Conservation (phyloP, 1,284 basidiomycete genomes). For the Sphagnurus paluster region DNA sequence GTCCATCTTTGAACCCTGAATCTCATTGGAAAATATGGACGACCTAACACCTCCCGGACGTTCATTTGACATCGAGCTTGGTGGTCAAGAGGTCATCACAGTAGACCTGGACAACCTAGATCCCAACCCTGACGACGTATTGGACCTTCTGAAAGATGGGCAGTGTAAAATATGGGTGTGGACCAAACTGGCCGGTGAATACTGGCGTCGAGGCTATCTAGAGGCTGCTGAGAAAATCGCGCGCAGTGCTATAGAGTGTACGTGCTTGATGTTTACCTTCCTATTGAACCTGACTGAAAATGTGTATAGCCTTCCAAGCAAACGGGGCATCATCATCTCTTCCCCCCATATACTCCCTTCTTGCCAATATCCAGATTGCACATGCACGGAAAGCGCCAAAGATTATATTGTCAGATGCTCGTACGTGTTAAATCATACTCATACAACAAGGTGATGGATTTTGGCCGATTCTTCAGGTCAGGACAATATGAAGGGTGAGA, state of each 20-base stretch:
- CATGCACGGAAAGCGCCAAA: slow-evolving; percentile 83
- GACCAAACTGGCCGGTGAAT: slow-evolving; percentile 77
- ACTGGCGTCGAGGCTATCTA: slow-evolving; percentile 69
- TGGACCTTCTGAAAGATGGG: slow-evolving; percentile 69
- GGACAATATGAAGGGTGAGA: slow-evolving; percentile 62
- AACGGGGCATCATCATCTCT: slow-evolving; percentile 47
- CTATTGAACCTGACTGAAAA: slow-evolving; percentile 8
- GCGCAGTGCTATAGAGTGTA: slow-evolving; percentile 62
- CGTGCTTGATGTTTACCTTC: slow-evolving; percentile 27
- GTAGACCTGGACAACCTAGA: slow-evolving; percentile 80
- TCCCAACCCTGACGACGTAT: slow-evolving; percentile 68
- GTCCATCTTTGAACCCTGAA: not conserved
- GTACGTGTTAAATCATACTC: slow-evolving; percentile 47
- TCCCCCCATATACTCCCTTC: slow-evolving; percentile 72
- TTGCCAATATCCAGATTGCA: slow-evolving; percentile 82
- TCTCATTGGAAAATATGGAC: slow-evolving; percentile 29
- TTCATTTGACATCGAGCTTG: slow-evolving; percentile 69
- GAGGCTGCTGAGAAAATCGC: slow-evolving; percentile 72
- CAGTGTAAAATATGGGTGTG: slow-evolving; percentile 71
- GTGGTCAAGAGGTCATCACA: slow-evolving; percentile 76
- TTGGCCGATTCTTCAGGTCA: slow-evolving; percentile 50
- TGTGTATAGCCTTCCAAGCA: slow-evolving; percentile 49
- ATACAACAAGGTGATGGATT: slow-evolving; percentile 5
- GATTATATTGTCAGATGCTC: slow-evolving; percentile 66
- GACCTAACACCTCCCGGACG: slow-evolving; percentile 34